Conservation (phyloP, 106 monocot species). For the Triglochin maritima region DNA sequence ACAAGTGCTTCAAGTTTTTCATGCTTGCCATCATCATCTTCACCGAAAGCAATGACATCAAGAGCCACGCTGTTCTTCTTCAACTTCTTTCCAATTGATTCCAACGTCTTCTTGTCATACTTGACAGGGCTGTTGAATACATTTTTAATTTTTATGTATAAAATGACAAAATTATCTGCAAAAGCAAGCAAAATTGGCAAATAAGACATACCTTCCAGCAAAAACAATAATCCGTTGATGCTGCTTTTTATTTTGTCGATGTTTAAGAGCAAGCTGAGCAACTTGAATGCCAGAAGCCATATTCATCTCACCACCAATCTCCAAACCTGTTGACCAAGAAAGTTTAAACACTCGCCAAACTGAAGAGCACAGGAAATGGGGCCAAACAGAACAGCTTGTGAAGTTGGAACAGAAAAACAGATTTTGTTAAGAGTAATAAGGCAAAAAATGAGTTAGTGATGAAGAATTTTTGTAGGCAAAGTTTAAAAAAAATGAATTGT, state of each 20-base stretch:
- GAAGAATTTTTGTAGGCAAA: too few relatives aligned
- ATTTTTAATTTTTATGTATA: too few relatives aligned
- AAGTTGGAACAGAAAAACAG: too few relatives aligned
- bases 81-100: constrained; percentile 75
- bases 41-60: constrained; percentile 94
- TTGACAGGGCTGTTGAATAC: constrained; percentile 49
- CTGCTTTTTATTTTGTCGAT: constrained; percentile 94
- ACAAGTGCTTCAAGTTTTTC: constrained; percentile 88
- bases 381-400: too few relatives aligned
- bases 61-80: constrained; percentile 97
- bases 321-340: constrained; percentile 33
- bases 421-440: too few relatives aligned
- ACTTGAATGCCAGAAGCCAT: constrained; percentile 89
- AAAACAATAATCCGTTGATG: constrained; percentile 97
- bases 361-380: too few relatives aligned
- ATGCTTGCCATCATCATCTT: constrained; percentile 70
- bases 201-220: constrained; percentile 60
- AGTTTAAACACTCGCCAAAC: too few relatives aligned
- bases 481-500: too few relatives aligned
- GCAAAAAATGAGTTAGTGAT: too few relatives aligned
- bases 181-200: background rate
- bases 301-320: constrained; percentile 81
- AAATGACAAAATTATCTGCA: too few relatives aligned
- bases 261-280: constrained; percentile 96
- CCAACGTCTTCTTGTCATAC: constrained; percentile 72